Conservation (phyloP, 305 asterid genomes). For the Fraxinus velutina region DNA sequence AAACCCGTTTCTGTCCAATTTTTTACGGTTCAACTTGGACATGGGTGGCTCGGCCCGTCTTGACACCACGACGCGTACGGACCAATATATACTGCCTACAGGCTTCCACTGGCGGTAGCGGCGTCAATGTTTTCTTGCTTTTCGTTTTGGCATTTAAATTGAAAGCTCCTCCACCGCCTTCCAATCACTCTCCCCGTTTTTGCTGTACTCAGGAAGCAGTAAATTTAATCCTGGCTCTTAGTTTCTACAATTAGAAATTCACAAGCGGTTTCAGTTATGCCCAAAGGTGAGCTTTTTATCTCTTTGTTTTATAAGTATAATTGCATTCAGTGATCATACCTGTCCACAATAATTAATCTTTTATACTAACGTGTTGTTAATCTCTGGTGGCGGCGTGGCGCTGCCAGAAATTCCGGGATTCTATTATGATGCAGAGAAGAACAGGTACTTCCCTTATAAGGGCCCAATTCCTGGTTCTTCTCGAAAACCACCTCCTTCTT, state of each 20-base stretch:
- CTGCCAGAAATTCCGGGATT: constrained; percentile 78
- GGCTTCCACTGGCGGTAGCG: neutral
- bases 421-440: constrained; percentile 74
- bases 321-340: neutral
- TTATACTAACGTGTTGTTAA: constrained; percentile 1
- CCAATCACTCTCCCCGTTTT: neutral
- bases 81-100: neutral
- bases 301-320: neutral
- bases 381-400: constrained; percentile 2
- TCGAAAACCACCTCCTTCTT: constrained; percentile 35
- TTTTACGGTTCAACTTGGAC: neutral
- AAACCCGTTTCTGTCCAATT: neutral
- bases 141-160: neutral
- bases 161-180: constrained; percentile 5
- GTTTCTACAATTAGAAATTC: neutral
- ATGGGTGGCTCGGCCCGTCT: neutral
- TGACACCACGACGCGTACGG: neutral
- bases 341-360: neutral
- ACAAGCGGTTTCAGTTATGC: constrained; percentile 28
- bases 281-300: constrained; percentile 31
- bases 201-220: neutral
- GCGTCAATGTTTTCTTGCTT: neutral
- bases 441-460: constrained; percentile 74
- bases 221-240: neutral
- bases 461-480: constrained; percentile 91